Conservation (phyloP, 140 eudicot genomes). For the Bidens hawaiensis region DNA sequence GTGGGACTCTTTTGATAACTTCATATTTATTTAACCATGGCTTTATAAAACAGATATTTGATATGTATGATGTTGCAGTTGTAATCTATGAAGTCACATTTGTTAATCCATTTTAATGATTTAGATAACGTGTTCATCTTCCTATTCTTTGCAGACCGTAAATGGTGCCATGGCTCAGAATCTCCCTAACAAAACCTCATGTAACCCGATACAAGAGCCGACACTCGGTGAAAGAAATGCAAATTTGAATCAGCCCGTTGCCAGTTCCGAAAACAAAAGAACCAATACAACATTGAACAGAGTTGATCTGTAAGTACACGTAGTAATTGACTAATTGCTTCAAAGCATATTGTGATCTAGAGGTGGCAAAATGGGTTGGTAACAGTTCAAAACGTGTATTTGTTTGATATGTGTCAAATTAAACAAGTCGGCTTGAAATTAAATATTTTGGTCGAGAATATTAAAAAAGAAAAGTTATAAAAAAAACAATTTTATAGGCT, state of each 20-base stretch:
- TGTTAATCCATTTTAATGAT: neutral
- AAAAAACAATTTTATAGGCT: neutral
- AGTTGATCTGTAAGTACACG: conserved; percentile 34
- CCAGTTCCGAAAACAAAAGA: conserved; percentile 14
- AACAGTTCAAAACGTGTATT: neutral
- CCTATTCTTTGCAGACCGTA: conserved; percentile 19
- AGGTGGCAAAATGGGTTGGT: conserved; percentile 2
- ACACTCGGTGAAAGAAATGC: conserved; percentile 20
- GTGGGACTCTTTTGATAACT: conserved; percentile 27
- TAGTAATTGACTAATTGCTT: neutral
- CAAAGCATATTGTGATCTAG: neutral
- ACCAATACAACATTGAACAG: conserved; percentile 25
- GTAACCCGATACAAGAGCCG: conserved; percentile 11
- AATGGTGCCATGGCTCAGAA: conserved; percentile 19
- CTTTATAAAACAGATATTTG: neutral
- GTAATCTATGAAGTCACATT: neutral
- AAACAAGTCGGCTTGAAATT: neutral
- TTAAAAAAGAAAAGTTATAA: neutral
- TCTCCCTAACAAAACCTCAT: conserved; percentile 7
- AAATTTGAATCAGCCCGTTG: conserved; percentile 13
- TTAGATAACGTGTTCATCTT: neutral
- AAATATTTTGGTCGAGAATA: neutral
- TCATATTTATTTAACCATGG: neutral
- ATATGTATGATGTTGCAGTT: conserved; percentile 15
- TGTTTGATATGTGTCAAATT: neutral